Evolutionary conservation across 1,284 basidiomycete genomes (phyloP), one percentile per base, ranked within the genome.

Genomic region (Ustilago tritici): DNA sequence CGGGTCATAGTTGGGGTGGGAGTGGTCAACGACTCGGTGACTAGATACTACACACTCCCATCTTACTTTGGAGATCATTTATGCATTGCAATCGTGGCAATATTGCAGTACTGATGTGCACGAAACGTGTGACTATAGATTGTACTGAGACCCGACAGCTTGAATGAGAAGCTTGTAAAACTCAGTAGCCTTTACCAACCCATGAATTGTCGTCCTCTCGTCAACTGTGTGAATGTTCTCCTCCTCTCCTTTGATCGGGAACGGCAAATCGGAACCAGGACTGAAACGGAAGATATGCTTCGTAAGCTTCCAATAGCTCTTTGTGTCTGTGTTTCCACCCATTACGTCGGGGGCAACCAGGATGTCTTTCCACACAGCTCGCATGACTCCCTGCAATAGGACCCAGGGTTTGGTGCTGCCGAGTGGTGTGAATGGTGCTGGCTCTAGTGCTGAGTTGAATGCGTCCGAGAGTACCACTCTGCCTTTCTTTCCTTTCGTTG

Each of bases 201-300:
- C 88, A 34, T 84, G 67, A 32, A 82, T 84, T 35, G 63, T 58
- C 69, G 65, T 75, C 88, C 89, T 87, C 87, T 92, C 91, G 70
- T 91, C 89, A 46, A 91, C 89, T 0, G 92, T 92, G 84, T 93
- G 92, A 12, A 83, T 66, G 73, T 77, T 66, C 87, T 87, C n/a
- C 87, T 87, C 31, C 34, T 78, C 70, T 32, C 65, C 59, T 34
- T 59, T 49, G 59, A 76, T 71, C 2, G 74, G 74, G 65, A 76
- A 76, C 3, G 61, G 65, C 3, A 34, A 53, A 19, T 72, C 69
- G 12, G 73, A 79, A 35, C 79, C 57, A 23, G 87, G 84, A 17
- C 77, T 87, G 82, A 89, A 91, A 6, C 90, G 88, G 86, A 90
- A 91, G 72, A 91, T 90, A 72, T 89, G 87, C 36, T 79, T 70